Evolutionary conservation across 805 yeast genomes (phyloP).

Genomic region (Maudiozyma barnettii): DNA sequence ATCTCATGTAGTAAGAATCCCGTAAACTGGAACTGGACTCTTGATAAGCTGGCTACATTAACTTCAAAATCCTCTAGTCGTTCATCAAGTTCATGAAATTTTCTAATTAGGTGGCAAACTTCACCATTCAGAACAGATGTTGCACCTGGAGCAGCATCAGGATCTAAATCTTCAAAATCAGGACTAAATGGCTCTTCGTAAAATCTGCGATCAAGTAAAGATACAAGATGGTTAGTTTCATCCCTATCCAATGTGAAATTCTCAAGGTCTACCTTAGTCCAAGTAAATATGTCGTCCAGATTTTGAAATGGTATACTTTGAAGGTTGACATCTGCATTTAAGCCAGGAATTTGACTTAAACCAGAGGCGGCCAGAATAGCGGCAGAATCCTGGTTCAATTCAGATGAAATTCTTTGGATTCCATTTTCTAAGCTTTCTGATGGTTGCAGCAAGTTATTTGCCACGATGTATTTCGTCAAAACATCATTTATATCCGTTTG

Average conservation of each 20-base stretch:
- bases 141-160: constrained; percentile 25
- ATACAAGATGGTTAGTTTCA: constrained; percentile 15
- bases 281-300: constrained; percentile 21
- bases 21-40: constrained; percentile 30
- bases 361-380: constrained; percentile 30
- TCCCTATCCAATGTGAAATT: constrained; percentile 8
- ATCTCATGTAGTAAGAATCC: constrained; percentile 29
- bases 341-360: constrained; percentile 23
- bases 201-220: constrained; percentile 21
- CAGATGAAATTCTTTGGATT: constrained; percentile 20
- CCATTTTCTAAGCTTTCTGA: constrained; percentile 24
- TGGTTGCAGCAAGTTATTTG: constrained; percentile 19
- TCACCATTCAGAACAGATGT: constrained; percentile 22
- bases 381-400: constrained; percentile 27
- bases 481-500: constrained; percentile 27
- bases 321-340: constrained; percentile 22
- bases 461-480: constrained; percentile 21
- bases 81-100: constrained; percentile 25
- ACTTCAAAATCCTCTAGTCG: constrained; percentile 29
- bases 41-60: constrained; percentile 29
- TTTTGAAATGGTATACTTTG: constrained; percentile 27
- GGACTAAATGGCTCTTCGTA: constrained; percentile 27
- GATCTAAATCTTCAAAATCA: constrained; percentile 22
- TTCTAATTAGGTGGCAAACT: constrained; percentile 25
- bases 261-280: constrained; percentile 9